Evolutionary conservation across 2,329 filamentous ascomycete species (phyloP).

Genomic region (Penicillium sumatraense): DNA sequence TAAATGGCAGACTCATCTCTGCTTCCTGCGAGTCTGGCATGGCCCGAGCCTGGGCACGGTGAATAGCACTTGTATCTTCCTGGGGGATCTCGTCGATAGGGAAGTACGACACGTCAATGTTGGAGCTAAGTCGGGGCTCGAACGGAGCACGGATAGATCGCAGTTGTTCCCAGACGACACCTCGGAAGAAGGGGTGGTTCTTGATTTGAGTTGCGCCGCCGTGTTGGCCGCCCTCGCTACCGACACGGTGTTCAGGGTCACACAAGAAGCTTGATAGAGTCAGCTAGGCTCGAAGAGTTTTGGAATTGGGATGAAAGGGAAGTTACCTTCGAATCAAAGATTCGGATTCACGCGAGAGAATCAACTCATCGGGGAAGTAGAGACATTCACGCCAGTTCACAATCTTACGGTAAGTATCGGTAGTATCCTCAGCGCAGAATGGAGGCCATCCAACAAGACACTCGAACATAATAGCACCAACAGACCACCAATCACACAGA

Average conservation of each 20-base stretch:
- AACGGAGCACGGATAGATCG: conserved; percentile 94
- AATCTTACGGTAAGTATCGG: conserved; percentile 98
- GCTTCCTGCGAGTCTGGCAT: conserved; percentile 78
- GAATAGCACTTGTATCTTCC: conserved; percentile 85
- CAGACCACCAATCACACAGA: conserved; percentile 98
- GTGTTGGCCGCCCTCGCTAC: conserved; percentile 62
- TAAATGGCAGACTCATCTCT: conserved; percentile 95
- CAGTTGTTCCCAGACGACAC: conserved; percentile 91
- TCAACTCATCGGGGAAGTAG: conserved; percentile 95
- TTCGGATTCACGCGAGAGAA: conserved; percentile 85
- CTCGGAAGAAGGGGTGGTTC: conserved; percentile 91
- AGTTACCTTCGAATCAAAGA: conserved; percentile 88
- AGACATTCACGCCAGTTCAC: conserved; percentile 96
- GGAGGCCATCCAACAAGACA: conserved; percentile 98
- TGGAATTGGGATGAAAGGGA: conserved; percentile 26
- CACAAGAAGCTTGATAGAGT: conserved; percentile 74
- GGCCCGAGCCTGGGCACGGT: conserved; percentile 80
- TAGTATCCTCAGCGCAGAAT: conserved; percentile 96
- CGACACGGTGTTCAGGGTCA: conserved; percentile 89
- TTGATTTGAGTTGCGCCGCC: conserved; percentile 91
- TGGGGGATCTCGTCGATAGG: conserved; percentile 98
- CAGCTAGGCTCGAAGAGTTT: no score
- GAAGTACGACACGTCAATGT: conserved; percentile 97
- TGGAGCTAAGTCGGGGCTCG: conserved; percentile 88
- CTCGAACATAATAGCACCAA: conserved; percentile 99